A percentile compares a stretch with the other conserved stretches of the same genome.
Conservation (phyloP, 768 basidiomycete species). For the Pisolithus marmoratus region DNA sequence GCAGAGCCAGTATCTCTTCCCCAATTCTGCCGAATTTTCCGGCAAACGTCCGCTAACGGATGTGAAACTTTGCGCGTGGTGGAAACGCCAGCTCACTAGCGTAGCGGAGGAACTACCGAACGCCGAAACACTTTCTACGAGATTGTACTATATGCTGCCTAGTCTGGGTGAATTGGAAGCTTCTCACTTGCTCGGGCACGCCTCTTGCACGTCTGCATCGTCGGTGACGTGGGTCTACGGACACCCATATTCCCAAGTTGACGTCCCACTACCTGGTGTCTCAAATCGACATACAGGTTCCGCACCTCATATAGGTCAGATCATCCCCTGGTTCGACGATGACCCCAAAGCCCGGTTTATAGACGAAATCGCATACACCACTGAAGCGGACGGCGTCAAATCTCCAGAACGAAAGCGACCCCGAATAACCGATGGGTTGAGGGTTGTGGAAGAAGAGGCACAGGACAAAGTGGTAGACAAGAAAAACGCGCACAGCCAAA, state of each 20-base stretch:
- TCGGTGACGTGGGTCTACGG: constrained; percentile 61
- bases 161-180: constrained; percentile 69
- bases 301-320: constrained; percentile 48
- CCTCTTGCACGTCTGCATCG: constrained; percentile 18
- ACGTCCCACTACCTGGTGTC: constrained; percentile 39
- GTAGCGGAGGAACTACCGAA: constrained; percentile 40
- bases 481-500: constrained; percentile 15
- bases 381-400: constrained; percentile 49
- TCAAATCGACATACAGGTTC: constrained; percentile 33
- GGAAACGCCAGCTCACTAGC: constrained; percentile 69
- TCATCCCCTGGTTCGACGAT: constrained; percentile 91
- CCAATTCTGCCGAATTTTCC: constrained; percentile 67
- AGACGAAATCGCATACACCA: constrained; percentile 80
- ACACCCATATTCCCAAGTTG: constrained; percentile 59
- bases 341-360: constrained; percentile 94
- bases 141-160: constrained; percentile 62
- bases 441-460: constrained; percentile 16
- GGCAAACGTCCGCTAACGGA: constrained; percentile 77
- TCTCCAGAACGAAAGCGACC: constrained; percentile 60
- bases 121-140: constrained; percentile 7
- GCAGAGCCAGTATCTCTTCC: constrained; percentile 90
- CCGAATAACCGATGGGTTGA: constrained; percentile 26
- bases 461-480: constrained; percentile 19
- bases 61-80: constrained; percentile 83
- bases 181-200: constrained; percentile 43